Evolutionary conservation across 2,329 filamentous ascomycete species (phyloP).

Genomic region (Periconia digitata): DNA sequence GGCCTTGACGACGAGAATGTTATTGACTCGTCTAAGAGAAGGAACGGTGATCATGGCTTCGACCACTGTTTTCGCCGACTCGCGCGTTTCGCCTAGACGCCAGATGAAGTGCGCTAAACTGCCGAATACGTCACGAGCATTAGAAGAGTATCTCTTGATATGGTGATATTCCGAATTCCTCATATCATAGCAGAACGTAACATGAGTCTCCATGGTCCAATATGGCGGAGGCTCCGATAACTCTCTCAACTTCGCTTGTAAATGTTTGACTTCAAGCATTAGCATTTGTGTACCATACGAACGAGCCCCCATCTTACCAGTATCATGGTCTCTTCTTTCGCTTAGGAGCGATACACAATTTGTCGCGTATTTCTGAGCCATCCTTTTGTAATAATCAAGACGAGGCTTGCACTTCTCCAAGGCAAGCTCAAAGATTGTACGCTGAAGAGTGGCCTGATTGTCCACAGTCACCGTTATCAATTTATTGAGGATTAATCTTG

Average conservation of each 20-base stretch:
- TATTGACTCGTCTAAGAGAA: constrained; percentile 1
- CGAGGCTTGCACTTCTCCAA: constrained; percentile 2
- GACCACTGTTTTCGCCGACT: constrained; percentile 1
- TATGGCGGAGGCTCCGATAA: constrained; percentile 4
- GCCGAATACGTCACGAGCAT: constrained; percentile 2
- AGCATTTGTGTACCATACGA: constrained; percentile 1
- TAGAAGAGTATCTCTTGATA: constrained; percentile 3
- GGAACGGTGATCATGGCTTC: constrained; percentile 7
- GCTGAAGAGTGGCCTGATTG: constrained; percentile 1
- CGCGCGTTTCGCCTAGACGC: constrained; percentile 5
- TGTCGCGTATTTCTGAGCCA: constrained; percentile 1
- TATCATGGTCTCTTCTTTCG: neutral
- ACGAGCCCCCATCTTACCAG: neutral
- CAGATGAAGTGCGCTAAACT: constrained; percentile 6
- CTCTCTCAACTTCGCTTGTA: constrained; percentile 2
- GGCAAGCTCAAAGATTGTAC: constrained; percentile 1
- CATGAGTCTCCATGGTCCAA: constrained; percentile 2
- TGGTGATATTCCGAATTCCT: constrained; percentile 2
- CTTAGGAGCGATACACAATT: neutral
- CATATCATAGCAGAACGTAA: constrained; percentile 7
- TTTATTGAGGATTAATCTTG: neutral
- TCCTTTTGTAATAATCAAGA: constrained; percentile 1
- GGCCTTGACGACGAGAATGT: constrained; percentile 1
- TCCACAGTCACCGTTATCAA: constrained; percentile 1
- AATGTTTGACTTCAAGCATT: neutral